phyloP scores from a whole-genome alignment of 805 yeast species.

The Saccharomycopsis babjevae region DNA sequence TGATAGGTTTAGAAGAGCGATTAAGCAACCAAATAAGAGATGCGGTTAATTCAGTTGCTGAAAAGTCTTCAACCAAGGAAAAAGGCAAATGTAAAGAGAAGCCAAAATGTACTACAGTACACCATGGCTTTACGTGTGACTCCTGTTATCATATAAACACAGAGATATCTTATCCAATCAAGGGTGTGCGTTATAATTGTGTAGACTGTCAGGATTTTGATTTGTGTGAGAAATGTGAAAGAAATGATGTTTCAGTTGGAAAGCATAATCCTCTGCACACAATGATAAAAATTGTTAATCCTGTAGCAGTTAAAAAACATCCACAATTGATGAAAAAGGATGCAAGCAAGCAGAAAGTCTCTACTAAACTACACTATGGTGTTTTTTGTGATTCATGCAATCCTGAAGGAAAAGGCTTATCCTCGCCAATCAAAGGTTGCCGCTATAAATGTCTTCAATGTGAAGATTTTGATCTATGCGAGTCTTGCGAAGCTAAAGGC shows the following conservation, averaged over 20 bases:
- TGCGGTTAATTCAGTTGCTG: not conserved
- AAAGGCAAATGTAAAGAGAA: not conserved
- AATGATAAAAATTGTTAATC: constrained; percentile 3
- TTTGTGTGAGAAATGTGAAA: constrained; percentile 32
- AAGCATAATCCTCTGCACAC: constrained; percentile 14
- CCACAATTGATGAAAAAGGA: not conserved
- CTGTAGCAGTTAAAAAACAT: not conserved
- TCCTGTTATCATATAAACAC: not conserved
- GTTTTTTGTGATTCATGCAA: not conserved
- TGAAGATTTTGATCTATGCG: constrained; percentile 40
- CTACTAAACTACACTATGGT: not conserved
- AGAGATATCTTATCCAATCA: not conserved
- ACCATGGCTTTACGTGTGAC: constrained; percentile 19
- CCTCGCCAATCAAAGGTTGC: constrained; percentile 27
- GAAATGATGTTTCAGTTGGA: constrained; percentile 7
- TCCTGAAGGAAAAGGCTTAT: not conserved
- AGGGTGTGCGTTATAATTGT: constrained; percentile 41
- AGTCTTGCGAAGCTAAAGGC: constrained; percentile 24
- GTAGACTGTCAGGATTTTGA: constrained; percentile 40
- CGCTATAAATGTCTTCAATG: constrained; percentile 41
- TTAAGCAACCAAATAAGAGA: not conserved
- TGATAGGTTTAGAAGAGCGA: not conserved
- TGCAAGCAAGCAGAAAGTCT: not conserved
- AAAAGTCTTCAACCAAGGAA: not conserved
- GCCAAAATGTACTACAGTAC: not conserved